Base-by-base conservation (phyloP, 2,329 filamentous ascomycete genomes). In the Cadophora gregata region DNA sequence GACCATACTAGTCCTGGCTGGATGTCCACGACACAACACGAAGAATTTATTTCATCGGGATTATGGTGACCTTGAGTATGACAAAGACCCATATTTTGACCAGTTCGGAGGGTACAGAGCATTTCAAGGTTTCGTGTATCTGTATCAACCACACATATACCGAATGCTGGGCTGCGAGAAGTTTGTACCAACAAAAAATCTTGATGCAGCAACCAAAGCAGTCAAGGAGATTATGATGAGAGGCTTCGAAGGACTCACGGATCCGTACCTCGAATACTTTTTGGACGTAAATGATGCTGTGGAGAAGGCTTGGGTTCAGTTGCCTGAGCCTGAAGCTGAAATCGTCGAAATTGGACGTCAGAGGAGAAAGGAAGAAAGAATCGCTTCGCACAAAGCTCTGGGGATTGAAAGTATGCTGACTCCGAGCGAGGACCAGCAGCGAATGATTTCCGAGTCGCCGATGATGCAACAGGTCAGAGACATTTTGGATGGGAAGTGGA, bases 51-150 rank as follows among this genome's bases (percentile, higher is more conserved):
- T 12, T 50, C 38, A 51, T 27, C 42, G 24, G 6, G 62, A 64
- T 36, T 64, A 64, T 38, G 62, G 62, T 2, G 42, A 64, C 16
- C n/a, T 64, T 4, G 38, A 64, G n/a, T 64, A 59, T 19, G 12
- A 59, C n/a, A n/a, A 51, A 7, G 62, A 64, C n/a, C 14, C 56
- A 7, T 64, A 64, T n/a, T 64, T 64, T 24, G 42, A 59, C 0
- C 36, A 10, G 16, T 64, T 64, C 16, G 62, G 62, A 16, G 62
- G 62, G 4, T 64, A 64, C 29, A 3, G n/a, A 24, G n/a, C 42
- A 9, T 64, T 64, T 38, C 62, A 59, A 64, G 51, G 36, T 2
- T 45, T 60, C 5, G 9, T 60, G 1, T 60, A 38, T n/a, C 2
- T n/a, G 9, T 60, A 16, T 8, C 2, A 1, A 0, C 24, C 4